Base-by-base conservation (phyloP, 805 yeast genomes). In the Barnettozyma pratensis region DNA sequence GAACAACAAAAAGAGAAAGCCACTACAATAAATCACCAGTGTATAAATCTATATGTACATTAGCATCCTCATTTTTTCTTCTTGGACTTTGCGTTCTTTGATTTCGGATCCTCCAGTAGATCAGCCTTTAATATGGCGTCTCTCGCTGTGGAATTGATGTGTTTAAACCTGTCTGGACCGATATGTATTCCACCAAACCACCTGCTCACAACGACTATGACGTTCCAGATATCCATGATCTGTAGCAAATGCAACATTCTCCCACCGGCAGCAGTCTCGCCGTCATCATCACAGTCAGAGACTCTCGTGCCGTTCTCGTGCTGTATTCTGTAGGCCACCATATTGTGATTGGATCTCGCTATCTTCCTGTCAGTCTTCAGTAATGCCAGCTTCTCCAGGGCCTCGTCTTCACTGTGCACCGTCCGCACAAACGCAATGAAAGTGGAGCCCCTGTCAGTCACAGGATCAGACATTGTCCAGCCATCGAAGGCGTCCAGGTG, bases 251-350 rank as follows among this genome's bases (percentile, higher is more conserved):
- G 96, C 44, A 90, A 66, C 74, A 91, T 69, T 49, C 97, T 71
- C 5, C 91, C 81, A 8, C 99, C 99, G 1, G 98, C 96, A 1
- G 98, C 98, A 0, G 95, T 76, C 62, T 94, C 99, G 3, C 99
- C 99, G 62, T 92, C 99, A 64, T 94, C 98, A 61, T 94, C 97
- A 57, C 87, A 90, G 58, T 94, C 97, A 58, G 87, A 94, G 42
- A 74, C 76, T 36, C 76, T 72, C 0, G 80, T 76, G 0, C 83
- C 87, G 29, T 68, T 58, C 4, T 44, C 39, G 19, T 73, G 71
- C 48, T 73, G 73, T 4, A 94, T 84, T 53, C 98, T 71, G 85
- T 92, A 91, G 0, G 96, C 94, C 12, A 81, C 77, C 83, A 94
- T 94, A 52, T 84, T 83, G 65, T 92, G 98, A 1, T 76, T 64